Conservation (phyloP, 768 basidiomycete species). For the Leucocoprinus birnbaumii region DNA sequence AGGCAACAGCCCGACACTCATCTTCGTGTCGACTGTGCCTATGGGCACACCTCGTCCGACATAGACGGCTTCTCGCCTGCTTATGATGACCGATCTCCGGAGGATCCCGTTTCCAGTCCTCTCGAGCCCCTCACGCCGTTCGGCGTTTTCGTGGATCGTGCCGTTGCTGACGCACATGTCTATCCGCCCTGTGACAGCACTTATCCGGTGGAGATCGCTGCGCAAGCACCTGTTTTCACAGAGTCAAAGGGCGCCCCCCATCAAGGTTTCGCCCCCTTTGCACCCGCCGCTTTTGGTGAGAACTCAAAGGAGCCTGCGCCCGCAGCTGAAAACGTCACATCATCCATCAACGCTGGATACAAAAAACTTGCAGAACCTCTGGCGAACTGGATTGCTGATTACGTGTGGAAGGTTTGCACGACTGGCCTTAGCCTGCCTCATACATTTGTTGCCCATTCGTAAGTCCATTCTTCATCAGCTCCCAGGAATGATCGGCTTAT, state of each 20-base stretch:
- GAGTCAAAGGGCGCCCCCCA: not conserved
- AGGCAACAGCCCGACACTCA: not conserved
- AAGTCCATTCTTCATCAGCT: constrained; percentile 26
- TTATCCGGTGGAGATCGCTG: not conserved
- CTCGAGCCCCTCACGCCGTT: constrained; percentile 76
- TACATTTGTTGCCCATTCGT: constrained; percentile 53
- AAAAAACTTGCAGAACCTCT: constrained; percentile 75
- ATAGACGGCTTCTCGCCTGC: constrained; percentile 57
- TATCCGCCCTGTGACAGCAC: constrained; percentile 6
- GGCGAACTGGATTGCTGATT: constrained; percentile 75
- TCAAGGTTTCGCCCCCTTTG: constrained; percentile 15
- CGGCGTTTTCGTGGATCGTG: constrained; percentile 72
- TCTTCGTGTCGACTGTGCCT: not conserved
- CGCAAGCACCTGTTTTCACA: constrained; percentile 1
- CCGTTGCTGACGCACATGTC: constrained; percentile 42
- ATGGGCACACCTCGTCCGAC: not conserved
- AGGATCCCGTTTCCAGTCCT: constrained; percentile 64
- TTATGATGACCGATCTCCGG: constrained; percentile 65
- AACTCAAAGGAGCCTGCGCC: constrained; percentile 37
- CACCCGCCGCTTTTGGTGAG: constrained; percentile 24
- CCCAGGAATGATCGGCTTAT: not conserved
- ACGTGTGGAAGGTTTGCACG: constrained; percentile 81
- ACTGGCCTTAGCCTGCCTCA: constrained; percentile 62
- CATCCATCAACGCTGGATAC: constrained; percentile 54
- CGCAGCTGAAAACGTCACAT: constrained; percentile 41